Evolutionary conservation across 2,329 filamentous ascomycete genomes (phyloP).

Genomic region (Daldinia sp.): DNA sequence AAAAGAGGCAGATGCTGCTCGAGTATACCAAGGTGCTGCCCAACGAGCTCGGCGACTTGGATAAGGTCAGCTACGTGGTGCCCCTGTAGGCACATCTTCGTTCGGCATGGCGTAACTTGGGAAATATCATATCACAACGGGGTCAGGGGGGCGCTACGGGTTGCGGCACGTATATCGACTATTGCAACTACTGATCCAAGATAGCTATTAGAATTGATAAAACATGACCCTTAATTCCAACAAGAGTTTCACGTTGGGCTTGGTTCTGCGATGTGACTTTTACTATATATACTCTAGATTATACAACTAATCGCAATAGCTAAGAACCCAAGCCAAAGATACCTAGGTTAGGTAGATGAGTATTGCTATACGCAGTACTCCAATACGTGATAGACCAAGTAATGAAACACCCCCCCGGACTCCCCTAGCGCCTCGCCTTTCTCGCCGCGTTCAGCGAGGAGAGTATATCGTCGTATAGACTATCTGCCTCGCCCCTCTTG

Average conservation of each 20-base stretch:
- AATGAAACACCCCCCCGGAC: background rate
- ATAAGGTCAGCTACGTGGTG: slow-evolving; percentile 31
- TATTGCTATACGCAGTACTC: too few relatives aligned
- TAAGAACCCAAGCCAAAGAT: background rate
- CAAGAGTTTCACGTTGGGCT: background rate
- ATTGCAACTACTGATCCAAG: too few relatives aligned
- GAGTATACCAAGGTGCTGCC: slow-evolving; percentile 40
- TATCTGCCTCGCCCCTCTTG: slow-evolving; percentile 2
- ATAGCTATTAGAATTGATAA: background rate
- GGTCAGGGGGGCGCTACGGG: background rate
- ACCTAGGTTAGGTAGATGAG: too few relatives aligned
- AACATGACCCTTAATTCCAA: background rate
- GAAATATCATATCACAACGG: background rate
- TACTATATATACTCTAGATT: too few relatives aligned
- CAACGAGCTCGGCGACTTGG: slow-evolving; percentile 31
- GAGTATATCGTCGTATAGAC: background rate
- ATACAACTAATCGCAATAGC: too few relatives aligned
- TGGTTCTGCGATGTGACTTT: background rate
- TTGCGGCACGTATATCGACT: background rate
- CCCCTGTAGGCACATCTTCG: slow-evolving; percentile 1
- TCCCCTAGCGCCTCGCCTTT: background rate
- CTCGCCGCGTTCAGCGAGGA: slow-evolving; percentile 5
- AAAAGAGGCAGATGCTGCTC: slow-evolving; percentile 37
- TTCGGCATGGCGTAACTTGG: background rate
- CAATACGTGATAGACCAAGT: background rate